Base-by-base conservation (phyloP, 306 rosid species). In the Cercis canadensis region DNA sequence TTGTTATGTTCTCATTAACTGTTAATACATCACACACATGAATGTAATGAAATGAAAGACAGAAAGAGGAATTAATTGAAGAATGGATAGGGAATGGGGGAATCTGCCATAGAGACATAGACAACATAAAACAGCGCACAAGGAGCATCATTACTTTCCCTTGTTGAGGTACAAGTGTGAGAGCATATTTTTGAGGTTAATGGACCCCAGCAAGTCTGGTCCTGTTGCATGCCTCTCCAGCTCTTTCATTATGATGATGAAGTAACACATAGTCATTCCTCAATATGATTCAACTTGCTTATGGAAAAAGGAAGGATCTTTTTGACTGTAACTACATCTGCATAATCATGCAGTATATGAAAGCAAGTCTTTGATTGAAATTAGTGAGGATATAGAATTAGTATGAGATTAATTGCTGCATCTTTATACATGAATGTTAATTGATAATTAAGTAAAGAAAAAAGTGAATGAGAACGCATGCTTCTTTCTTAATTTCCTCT, bases 191-290 rank as follows among this genome's bases (percentile, higher is more conserved):
- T 66, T 56, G 37, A 49, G 62, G 33, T 0, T 24, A n/a, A 73
- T 81, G 85, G 92, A 67, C 84, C 85, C 85, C 69, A 63, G 4
- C 15, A 67, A 11, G 15, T 31, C 15, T 75, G 50, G 50, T 72
- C 71, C 18, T 47, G 31, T 73, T 68, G 71, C 72, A 44, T 44
- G 14, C 50, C 9, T 13, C 50, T 68, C 50, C 46, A 32, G 4
- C 64, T 78, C 75, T 69, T 70, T 69, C 31, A 45, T 55, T 54
- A 74, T 52, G 8, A 74, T 52, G 8, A 51, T 51, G n/a, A 60
- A 40, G 31, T 32, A 61, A 24, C 1, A 24, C 71, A 41, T 21
- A 19, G 3, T 24, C 29, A 24, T 3, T 18, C 67, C 44, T 67
- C 57, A 66, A 62, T 62, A 68, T 57, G 69, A 62, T 37, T 67